phyloP scores from a whole-genome alignment of 352 stramenopile species.

The Phytophthora rubi region DNA sequence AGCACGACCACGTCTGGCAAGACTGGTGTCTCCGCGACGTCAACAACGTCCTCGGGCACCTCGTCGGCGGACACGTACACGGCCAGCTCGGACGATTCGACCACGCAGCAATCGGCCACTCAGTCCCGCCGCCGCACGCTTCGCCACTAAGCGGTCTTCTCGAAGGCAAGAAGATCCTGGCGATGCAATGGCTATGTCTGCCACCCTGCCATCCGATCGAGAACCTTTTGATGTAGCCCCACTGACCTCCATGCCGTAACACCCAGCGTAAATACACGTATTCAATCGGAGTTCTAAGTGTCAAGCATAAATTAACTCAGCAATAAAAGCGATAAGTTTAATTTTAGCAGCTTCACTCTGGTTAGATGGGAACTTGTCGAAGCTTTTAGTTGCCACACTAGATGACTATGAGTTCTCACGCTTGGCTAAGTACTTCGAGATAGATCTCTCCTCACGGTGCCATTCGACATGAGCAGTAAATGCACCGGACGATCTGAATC shows the following conservation, averaged over 20 bases:
- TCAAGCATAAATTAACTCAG: too few relatives aligned
- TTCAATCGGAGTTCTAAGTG: background rate
- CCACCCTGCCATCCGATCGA: too few relatives aligned
- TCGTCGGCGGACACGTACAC: constrained; percentile 29
- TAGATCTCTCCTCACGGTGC: too few relatives aligned
- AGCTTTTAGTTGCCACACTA: too few relatives aligned
- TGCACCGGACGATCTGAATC: too few relatives aligned
- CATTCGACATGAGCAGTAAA: too few relatives aligned
- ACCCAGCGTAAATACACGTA: constrained; percentile 6
- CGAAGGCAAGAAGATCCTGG: constrained; percentile 6
- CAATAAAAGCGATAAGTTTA: too few relatives aligned
- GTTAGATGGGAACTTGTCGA: too few relatives aligned
- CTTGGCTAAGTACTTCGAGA: background rate
- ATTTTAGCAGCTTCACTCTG: too few relatives aligned
- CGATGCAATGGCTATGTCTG: background rate
- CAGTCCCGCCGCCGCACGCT: constrained; percentile 28
- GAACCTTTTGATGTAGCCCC: constrained; percentile 5
- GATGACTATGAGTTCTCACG: too few relatives aligned
- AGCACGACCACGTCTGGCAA: constrained; percentile 20
- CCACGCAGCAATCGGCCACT: constrained; percentile 27
- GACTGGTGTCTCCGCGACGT: constrained; percentile 16
- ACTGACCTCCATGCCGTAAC: background rate
- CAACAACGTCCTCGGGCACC: constrained; percentile 18
- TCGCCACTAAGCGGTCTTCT: constrained; percentile 25
- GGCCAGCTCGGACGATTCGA: constrained; percentile 20